phyloP scores from a whole-genome alignment of 1,139 yeast species.

The Geotrichum bryndzae region DNA sequence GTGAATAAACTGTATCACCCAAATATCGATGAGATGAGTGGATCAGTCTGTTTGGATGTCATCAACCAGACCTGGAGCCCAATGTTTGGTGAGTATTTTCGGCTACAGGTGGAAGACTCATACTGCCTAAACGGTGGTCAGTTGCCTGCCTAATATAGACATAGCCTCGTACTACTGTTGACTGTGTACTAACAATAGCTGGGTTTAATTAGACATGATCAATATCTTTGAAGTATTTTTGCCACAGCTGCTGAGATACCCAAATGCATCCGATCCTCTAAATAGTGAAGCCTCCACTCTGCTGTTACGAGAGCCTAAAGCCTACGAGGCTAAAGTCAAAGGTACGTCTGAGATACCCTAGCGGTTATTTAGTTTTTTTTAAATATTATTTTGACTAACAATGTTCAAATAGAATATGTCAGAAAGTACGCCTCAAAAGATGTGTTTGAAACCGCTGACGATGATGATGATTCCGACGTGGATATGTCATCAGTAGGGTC shows the following conservation, averaged over 20 bases:
- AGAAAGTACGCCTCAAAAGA: slow-evolving; percentile 60
- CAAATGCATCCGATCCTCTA: slow-evolving; percentile 90
- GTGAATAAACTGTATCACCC: slow-evolving; percentile 91
- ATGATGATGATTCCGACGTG: slow-evolving; percentile 36
- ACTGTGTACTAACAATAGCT: background rate
- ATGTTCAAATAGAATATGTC: slow-evolving; percentile 46
- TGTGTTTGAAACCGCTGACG: slow-evolving; percentile 35
- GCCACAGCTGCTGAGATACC: slow-evolving; percentile 87
- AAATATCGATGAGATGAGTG: slow-evolving; percentile 67
- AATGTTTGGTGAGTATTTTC: slow-evolving; percentile 59
- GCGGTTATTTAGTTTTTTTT: background rate
- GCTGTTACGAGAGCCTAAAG: slow-evolving; percentile 62
- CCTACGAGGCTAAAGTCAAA: slow-evolving; percentile 64
- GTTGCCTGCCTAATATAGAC: background rate
- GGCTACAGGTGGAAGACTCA: background rate
- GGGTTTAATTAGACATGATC: slow-evolving; percentile 40
- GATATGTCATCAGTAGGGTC: slow-evolving; percentile 45
- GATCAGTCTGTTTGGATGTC: slow-evolving; percentile 92
- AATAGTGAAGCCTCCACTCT: slow-evolving; percentile 87
- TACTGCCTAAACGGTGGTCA: background rate
- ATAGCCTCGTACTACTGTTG: background rate
- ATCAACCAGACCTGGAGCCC: slow-evolving; percentile 99
- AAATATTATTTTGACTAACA: background rate
- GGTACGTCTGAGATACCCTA: slow-evolving; percentile 22
- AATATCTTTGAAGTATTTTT: slow-evolving; percentile 90